These are phyloP conservation scores for Phytophthora pluvialis DNA, from an alignment of 352 stramenopile genomes.

Conservation along the genomic window DNA sequence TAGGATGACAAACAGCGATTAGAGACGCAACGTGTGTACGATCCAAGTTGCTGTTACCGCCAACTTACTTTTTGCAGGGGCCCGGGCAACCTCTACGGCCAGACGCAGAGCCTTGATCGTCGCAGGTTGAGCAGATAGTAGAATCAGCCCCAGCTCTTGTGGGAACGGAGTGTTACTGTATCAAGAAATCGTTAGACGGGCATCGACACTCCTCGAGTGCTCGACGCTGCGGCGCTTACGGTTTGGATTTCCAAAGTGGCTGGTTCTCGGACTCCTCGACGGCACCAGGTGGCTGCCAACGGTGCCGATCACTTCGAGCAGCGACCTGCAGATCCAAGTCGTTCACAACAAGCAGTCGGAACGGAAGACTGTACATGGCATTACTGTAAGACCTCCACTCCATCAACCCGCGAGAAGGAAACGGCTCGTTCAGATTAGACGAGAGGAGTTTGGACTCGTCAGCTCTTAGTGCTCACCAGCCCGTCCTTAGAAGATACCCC, in stretches of 20 bases:
- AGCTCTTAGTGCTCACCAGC: no score
- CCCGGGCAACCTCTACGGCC: neutral
- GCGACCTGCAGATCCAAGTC: constrained; percentile 30
- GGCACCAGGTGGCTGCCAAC: constrained; percentile 18
- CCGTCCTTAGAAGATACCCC: no score
- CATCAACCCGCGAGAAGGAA: neutral
- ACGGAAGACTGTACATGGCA: constrained; percentile 32
- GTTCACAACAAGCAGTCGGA: constrained; percentile 30
- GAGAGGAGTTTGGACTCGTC: no score
- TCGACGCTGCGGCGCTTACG: constrained; percentile 15
- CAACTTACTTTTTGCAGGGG: constrained; percentile 29
- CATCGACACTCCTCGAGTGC: neutral
- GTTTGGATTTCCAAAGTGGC: constrained; percentile 29
- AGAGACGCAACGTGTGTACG: neutral
- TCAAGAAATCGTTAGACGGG: neutral
- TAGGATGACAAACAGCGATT: neutral
- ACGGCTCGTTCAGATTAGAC: neutral
- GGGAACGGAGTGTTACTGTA: constrained; percentile 22
- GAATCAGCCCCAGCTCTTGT: constrained; percentile 39
- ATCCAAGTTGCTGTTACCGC: neutral
- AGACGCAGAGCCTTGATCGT: constrained; percentile 23
- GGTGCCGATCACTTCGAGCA: constrained; percentile 3
- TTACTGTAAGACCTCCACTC: neutral
- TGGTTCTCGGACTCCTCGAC: constrained; percentile 16
- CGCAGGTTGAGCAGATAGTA: constrained; percentile 27